Base-by-base conservation (phyloP, 1,139 yeast genomes). In the Diutina mesorugosa region DNA sequence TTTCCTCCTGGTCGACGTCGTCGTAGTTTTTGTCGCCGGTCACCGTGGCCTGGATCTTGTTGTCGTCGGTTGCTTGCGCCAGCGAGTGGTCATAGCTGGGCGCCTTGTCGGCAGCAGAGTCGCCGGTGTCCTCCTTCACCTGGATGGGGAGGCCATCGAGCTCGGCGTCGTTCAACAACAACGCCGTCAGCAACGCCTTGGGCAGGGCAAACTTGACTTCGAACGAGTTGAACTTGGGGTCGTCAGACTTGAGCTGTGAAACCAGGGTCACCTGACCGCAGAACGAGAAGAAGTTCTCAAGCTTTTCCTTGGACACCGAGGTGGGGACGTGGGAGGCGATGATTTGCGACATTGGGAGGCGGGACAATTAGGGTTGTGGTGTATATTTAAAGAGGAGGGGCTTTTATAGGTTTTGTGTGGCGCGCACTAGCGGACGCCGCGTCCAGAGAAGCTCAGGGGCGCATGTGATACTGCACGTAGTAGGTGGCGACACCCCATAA, bases 131-230 rank as follows among this genome's bases (percentile, higher is more conserved):
- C 54, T 71, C 72, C 47, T 54, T 18, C 9, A 85, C 85, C 53
- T 68, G 66, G 55, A 85, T 81, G 38, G 77, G 72, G 57, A 70
- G 67, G 10, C 86, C 85, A 55, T 81, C 87, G 56, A 87, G 76
- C 66, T 85, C 90, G 4, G 93, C 90, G 56, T 87, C 91, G 61
- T 85, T 81, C 58, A 87, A 72, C 58, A 87, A 73, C 35, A 85
- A 67, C 0, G 95, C 95, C n/a, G 93, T 87, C 52, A 81, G 76
- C 57, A 85, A 78, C 2, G 95, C 95, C 60, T 80, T 78, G 10
- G 79, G 72, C 60, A 77, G 77, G 57, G 74, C 81, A 67, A 87
- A 87, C 54, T 67, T 72, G 48, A 87, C 81, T 59, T 72, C 71
- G 59, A 79, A 77, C 29, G 74, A 64, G 61, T 72, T 70, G 55